Evolutionary conservation across 495 filamentous ascomycete species (phyloP), one percentile per base, ranked within the genome.

Genomic region (Chlorociboria aeruginascens): DNA sequence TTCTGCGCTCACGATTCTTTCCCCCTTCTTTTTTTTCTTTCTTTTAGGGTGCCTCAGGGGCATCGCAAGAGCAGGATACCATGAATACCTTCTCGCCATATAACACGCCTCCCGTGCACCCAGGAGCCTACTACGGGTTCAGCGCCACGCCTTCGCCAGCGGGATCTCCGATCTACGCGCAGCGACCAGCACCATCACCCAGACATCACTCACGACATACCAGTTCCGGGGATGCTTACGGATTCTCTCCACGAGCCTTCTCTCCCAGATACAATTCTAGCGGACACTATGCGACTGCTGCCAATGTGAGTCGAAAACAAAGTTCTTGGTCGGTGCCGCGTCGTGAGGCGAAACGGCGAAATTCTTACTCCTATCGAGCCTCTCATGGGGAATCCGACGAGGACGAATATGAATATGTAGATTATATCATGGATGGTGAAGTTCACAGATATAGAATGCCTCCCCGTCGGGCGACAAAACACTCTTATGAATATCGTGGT

Each of bases 301-400:
- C 56, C 52, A 59, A 59, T 59, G 56, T 59, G 56, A 59, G 56
- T 59, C 56, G 56, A 52, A 59, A 59, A 28, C 36, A 59, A 53
- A 59, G 52, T 58, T 55, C 54, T 52, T 58, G 52, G 49, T 48
- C 57, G 38, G 37, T 43, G 45, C 55, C 51, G 43, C 54, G 49
- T 17, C 40, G 48, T 49, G 51, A 60, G 50, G 14, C 46, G 13
- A 57, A 43, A 48, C 48, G 57, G 45, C 53, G 57, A 40, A 49
- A 48, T 56, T 60, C 57, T 52, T 48, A 49, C 47, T 69, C 73
- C 63, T 69, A 72, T 70, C 74, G 68, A 65, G 60, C 72, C 67
- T 68, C 70, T 35, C 63, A 74, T 71, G 72, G 69, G 65, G 73
- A 76, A 57, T 76, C 73, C 64, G 74, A 78, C 69, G 73, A 76